These are phyloP conservation scores for Russula earlei DNA, from an alignment of 768 basidiomycete genomes.

Conservation along the genomic window DNA sequence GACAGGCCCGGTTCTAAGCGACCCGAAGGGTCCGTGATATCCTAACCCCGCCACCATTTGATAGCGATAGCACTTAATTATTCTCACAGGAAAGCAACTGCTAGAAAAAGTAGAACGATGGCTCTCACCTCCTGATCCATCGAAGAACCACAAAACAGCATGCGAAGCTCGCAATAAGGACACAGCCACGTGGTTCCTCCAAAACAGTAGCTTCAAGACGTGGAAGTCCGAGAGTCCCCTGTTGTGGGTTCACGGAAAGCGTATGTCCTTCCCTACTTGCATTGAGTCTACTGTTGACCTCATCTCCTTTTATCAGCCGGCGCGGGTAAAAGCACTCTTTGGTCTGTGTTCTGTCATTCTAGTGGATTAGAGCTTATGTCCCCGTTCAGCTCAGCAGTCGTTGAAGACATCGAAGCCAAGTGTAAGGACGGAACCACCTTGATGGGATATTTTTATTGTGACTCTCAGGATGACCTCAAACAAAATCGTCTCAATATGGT, in stretches of 20 bases:
- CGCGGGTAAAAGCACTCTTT: background rate
- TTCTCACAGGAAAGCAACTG: background rate
- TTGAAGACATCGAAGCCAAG: background rate
- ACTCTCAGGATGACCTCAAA: background rate
- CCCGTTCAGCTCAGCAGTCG: background rate
- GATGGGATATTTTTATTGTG: background rate
- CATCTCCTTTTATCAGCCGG: background rate
- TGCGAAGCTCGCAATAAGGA: background rate
- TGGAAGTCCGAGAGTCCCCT: background rate
- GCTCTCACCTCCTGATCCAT: conserved; percentile 7
- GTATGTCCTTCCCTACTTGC: background rate
- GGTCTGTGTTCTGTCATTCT: background rate
- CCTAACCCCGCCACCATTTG: too few relatives aligned
- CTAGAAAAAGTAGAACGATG: background rate
- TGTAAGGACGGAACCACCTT: background rate
- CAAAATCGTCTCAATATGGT: background rate
- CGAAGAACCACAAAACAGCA: background rate
- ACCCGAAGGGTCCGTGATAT: too few relatives aligned
- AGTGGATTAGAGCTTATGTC: background rate
- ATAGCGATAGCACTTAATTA: background rate
- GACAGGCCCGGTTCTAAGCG: too few relatives aligned
- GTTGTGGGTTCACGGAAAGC: conserved; percentile 2
- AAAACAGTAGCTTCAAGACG: background rate
- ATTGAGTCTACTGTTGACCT: background rate
- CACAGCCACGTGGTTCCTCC: background rate